phyloP scores from a whole-genome alignment of 805 yeast genomes.

The Sugiyamaella boreocaroliniensis region DNA sequence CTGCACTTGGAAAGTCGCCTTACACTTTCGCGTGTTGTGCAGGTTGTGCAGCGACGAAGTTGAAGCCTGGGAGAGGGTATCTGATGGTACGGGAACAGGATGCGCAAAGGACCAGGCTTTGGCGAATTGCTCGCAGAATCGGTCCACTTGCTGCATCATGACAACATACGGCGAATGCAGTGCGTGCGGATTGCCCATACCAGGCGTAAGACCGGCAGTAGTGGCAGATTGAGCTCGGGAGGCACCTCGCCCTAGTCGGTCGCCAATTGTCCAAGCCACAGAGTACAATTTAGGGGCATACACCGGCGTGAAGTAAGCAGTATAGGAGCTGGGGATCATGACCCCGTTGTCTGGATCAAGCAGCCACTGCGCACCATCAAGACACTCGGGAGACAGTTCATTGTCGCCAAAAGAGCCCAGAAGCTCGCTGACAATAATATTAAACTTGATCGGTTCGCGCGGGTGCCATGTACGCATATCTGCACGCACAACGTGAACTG shows the following conservation, averaged over 20 bases:
- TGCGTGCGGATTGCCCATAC: slow-evolving; percentile 5
- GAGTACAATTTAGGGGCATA: slow-evolving; percentile 48
- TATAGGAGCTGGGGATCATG: slow-evolving; percentile 56
- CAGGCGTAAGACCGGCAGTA: neutral
- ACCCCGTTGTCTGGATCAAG: slow-evolving; percentile 41
- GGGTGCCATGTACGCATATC: slow-evolving; percentile 53
- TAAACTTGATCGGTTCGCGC: slow-evolving; percentile 30
- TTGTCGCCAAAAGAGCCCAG: slow-evolving; percentile 92
- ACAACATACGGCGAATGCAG: slow-evolving; percentile 41
- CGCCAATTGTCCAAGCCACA: slow-evolving; percentile 15
- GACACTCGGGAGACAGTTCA: slow-evolving; percentile 80
- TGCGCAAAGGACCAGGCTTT: slow-evolving; percentile 59
- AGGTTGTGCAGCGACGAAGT: slow-evolving; percentile 9
- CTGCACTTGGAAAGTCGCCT: slow-evolving; percentile 39
- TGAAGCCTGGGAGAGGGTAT: neutral
- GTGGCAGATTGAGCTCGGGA: slow-evolving; percentile 3
- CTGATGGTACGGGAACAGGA: slow-evolving; percentile 29
- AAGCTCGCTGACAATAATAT: slow-evolving; percentile 71
- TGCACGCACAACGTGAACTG: slow-evolving; percentile 44
- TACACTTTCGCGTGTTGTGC: slow-evolving; percentile 22
- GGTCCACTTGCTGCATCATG: slow-evolving; percentile 35
- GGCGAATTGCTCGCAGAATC: slow-evolving; percentile 39
- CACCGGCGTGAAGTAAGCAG: slow-evolving; percentile 61
- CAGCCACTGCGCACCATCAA: slow-evolving; percentile 38
- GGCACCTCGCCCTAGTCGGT: neutral